phyloP scores from a whole-genome alignment of 23 red algal genomes.

The Agarophyton chilense region DNA sequence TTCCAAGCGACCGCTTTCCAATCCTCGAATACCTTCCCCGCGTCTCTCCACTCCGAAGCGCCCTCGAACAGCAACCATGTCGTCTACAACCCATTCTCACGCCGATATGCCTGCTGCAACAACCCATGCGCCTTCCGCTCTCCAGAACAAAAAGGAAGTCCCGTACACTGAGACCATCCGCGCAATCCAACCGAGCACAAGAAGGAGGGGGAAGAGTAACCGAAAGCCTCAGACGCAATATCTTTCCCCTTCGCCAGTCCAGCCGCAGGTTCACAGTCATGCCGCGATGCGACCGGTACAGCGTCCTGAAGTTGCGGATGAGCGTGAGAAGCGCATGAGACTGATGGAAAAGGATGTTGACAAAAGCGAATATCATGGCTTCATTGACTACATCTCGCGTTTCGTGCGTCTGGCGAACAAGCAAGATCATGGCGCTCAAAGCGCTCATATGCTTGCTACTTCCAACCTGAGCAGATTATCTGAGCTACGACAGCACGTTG shows the following conservation, averaged over 20 bases:
- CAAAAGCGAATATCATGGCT: neutral
- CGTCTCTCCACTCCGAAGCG: slow-evolving; percentile 15
- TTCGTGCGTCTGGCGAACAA: neutral
- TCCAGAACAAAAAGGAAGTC: neutral
- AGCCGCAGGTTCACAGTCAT: neutral
- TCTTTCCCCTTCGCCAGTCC: neutral
- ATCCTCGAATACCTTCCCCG: neutral
- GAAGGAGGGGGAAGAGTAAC: neutral
- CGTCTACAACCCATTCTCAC: neutral
- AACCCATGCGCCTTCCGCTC: neutral
- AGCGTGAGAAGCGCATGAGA: slow-evolving; percentile 39
- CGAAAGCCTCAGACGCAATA: neutral
- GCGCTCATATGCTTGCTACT: neutral
- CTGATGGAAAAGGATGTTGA: slow-evolving; percentile 19
- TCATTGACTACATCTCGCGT: slow-evolving; percentile 15
- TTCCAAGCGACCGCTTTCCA: slow-evolving; percentile 1
- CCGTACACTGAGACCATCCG: neutral
- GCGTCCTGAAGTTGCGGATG: slow-evolving; percentile 4
- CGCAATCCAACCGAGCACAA: neutral
- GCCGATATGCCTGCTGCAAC: neutral
- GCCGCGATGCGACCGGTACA: neutral
- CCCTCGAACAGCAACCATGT: neutral
- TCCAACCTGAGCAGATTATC: slow-evolving; percentile 26
- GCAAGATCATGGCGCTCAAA: neutral
- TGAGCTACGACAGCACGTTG: slow-evolving; percentile 8